phyloP scores from a whole-genome alignment of 768 basidiomycete genomes.

The Rhodotorula taiwanensis region DNA sequence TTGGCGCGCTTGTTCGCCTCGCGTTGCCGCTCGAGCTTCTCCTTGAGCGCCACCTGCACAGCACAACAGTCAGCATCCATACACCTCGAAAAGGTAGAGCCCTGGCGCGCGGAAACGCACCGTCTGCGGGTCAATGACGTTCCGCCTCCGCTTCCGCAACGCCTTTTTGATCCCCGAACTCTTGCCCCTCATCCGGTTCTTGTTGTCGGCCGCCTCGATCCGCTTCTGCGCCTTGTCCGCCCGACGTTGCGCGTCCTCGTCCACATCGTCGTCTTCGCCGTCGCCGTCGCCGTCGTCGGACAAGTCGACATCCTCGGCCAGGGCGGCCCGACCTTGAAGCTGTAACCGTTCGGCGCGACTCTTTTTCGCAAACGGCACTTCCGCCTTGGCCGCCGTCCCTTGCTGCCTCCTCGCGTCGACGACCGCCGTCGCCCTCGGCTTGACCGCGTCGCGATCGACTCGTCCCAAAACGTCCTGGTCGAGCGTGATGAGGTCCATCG shows the following conservation, averaged over 20 bases:
- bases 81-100: neutral
- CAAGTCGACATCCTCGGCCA: conserved; percentile 46
- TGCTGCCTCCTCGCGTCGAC: too few relatives aligned
- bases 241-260: conserved; percentile 42
- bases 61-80: neutral
- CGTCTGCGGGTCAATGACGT: conserved; percentile 73
- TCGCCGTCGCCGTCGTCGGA: conserved; percentile 39
- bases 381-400: too few relatives aligned
- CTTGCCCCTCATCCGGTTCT: conserved; percentile 78
- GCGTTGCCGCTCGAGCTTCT: conserved; percentile 53
- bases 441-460: conserved; percentile 10
- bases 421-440: neutral
- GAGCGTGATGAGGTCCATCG: conserved; percentile 80
- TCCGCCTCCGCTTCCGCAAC: conserved; percentile 85
- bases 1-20: conserved; percentile 38
- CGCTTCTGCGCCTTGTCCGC: conserved; percentile 18
- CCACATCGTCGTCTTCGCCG: conserved; percentile 43
- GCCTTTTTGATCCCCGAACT: conserved; percentile 61
- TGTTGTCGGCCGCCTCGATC: conserved; percentile 50
- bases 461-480: conserved; percentile 47
- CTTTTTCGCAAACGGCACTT: conserved; percentile 59
- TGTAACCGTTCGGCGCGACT: conserved; percentile 68
- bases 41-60: conserved; percentile 52
- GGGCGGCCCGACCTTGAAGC: conserved; percentile 41
- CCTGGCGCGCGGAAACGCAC: conserved; percentile 42